A percentile compares a stretch with the other conserved stretches of the same genome.
These are phyloP conservation scores for Heritiera littoralis DNA, from an alignment of 345 rosid species.

Conservation along the genomic window DNA sequence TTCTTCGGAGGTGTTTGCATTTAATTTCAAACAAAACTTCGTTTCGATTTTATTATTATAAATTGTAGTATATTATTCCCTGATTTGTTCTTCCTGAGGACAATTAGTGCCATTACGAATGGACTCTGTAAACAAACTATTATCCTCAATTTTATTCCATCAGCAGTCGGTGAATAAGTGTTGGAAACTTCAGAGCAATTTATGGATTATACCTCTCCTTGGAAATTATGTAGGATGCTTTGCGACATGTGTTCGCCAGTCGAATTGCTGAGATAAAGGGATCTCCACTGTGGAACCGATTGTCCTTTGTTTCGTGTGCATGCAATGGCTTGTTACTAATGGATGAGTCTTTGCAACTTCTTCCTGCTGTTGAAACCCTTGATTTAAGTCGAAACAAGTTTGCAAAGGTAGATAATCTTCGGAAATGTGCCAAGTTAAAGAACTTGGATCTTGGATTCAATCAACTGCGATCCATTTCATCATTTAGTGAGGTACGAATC, in stretches of 20 bases:
- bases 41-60: neutral
- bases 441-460: conserved; percentile 96
- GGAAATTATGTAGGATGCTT: conserved; percentile 64
- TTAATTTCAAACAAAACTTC: neutral
- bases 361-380: conserved; percentile 91
- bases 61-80: neutral
- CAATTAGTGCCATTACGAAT: neutral
- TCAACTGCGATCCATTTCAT: conserved; percentile 63
- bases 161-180: neutral
- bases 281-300: conserved; percentile 83
- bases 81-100: neutral
- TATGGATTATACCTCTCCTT: conserved; percentile 13
- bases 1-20: neutral
- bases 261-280: conserved; percentile 87
- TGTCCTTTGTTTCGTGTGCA: conserved; percentile 84
- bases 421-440: conserved; percentile 77
- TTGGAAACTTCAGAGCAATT: conserved; percentile 22
- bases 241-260: conserved; percentile 92
- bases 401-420: conserved; percentile 84
- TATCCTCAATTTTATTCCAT: neutral
- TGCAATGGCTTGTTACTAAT: conserved; percentile 82
- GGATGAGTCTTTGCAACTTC: conserved; percentile 98
- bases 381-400: conserved; percentile 97
- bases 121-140: neutral
- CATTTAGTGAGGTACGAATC: conserved; percentile 70